Evolutionary conservation across 1,284 basidiomycete genomes (phyloP).

Genomic region (Schizophyllum commune): DNA sequence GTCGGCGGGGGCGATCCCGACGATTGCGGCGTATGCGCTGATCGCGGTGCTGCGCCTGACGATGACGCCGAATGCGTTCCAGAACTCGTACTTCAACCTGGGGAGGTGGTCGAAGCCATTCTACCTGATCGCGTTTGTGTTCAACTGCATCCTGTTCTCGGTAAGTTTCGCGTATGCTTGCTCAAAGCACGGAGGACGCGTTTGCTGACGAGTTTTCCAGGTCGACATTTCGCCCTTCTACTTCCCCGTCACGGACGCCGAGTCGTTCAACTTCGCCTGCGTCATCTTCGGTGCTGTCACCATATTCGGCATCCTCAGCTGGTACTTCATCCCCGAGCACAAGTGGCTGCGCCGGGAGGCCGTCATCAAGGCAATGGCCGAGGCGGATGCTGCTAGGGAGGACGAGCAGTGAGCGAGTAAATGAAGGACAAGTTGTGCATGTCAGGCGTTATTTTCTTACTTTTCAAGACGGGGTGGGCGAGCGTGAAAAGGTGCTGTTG

Average conservation of each 20-base stretch:
- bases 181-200: slow-evolving; percentile 5
- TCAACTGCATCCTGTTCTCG: slow-evolving; percentile 66
- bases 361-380: slow-evolving; percentile 3
- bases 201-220: slow-evolving; percentile 26
- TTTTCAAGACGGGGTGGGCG: too few species aligned
- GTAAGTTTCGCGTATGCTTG: slow-evolving; percentile 31
- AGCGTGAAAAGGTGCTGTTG: too few species aligned
- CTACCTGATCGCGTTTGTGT: slow-evolving; percentile 59
- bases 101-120: slow-evolving; percentile 54
- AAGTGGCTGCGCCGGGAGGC: slow-evolving; percentile 14
- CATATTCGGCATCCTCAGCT: slow-evolving; percentile 66
- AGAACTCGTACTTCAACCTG: slow-evolving; percentile 9
- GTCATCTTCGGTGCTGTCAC: slow-evolving; percentile 76
- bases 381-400: neutral
- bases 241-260: slow-evolving; percentile 60
- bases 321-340: slow-evolving; percentile 53
- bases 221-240: slow-evolving; percentile 75
- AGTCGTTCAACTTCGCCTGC: slow-evolving; percentile 75
- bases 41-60: slow-evolving; percentile 11
- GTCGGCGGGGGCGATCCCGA: slow-evolving; percentile 75
- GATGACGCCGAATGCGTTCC: slow-evolving; percentile 9
- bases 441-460: too few species aligned
- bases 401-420: neutral
- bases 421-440: neutral
- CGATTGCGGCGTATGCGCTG: slow-evolving; percentile 43